phyloP scores from a whole-genome alignment of 768 basidiomycete species.

The Phylloporus sp. region DNA sequence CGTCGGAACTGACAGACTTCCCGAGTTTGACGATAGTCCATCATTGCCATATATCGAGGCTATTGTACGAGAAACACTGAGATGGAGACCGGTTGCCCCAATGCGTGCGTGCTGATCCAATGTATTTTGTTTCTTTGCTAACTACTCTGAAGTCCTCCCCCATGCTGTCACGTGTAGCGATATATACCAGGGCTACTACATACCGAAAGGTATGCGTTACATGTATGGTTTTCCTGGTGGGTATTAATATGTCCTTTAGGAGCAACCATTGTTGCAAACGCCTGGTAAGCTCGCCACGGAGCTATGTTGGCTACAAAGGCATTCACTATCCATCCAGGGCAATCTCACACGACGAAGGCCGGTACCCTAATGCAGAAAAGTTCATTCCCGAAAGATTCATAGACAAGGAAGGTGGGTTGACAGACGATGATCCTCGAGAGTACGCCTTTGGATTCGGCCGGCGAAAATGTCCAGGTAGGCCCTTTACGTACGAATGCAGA shows the following conservation, averaged over 20 bases:
- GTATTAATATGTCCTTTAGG: slow-evolving; percentile 5
- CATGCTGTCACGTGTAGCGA: neutral
- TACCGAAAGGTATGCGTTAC: neutral
- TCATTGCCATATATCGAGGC: slow-evolving; percentile 1
- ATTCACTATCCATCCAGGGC: neutral
- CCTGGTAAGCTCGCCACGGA: slow-evolving; percentile 2
- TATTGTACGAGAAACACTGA: neutral
- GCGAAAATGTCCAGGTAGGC: slow-evolving; percentile 5
- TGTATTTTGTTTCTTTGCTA: neutral
- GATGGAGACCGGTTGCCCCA: neutral
- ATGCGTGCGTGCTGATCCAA: neutral
- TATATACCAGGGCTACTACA: neutral
- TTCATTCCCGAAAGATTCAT: slow-evolving; percentile 16
- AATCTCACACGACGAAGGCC: slow-evolving; percentile 11
- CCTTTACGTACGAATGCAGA: too few species aligned
- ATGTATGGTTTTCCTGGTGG: too few species aligned
- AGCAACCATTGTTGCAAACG: neutral
- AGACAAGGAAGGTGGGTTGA: slow-evolving; percentile 5
- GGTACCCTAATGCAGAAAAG: slow-evolving; percentile 6
- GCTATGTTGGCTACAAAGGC: neutral
- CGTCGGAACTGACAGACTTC: neutral
- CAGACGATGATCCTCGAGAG: slow-evolving; percentile 3
- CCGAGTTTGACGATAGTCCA: neutral
- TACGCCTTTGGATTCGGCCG: slow-evolving; percentile 10
- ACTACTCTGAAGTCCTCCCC: neutral